Conservation (phyloP, 108 stramenopile genomes). For the Craspedostauros australis region DNA sequence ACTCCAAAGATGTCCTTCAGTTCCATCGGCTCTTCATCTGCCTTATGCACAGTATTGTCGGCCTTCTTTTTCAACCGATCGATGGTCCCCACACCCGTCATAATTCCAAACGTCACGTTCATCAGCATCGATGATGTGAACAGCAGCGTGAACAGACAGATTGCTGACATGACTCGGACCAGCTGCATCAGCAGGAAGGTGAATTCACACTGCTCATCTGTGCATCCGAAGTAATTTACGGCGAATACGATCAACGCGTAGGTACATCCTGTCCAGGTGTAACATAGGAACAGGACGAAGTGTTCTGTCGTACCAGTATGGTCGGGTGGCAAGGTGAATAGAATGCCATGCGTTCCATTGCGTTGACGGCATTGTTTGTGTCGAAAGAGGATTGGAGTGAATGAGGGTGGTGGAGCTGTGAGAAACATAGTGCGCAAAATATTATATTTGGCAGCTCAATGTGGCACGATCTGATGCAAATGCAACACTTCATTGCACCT, state of each 20-base stretch:
- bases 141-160: conserved; percentile 73
- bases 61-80: conserved; percentile 90
- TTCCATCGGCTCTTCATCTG: conserved; percentile 75
- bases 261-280: conserved; percentile 82
- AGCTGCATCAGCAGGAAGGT: conserved; percentile 65
- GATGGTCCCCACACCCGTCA: conserved; percentile 91
- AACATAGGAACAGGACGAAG: conserved; percentile 92
- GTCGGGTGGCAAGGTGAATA: too few relatives aligned
- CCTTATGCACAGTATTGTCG: conserved; percentile 55
- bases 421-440: too few relatives aligned
- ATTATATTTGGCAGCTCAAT: too few relatives aligned
- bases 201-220: conserved; percentile 71
- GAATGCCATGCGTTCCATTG: too few relatives aligned
- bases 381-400: too few relatives aligned
- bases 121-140: conserved; percentile 85
- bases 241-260: conserved; percentile 79
- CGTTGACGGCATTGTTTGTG: too few relatives aligned
- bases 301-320: conserved; percentile 89
- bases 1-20: conserved; percentile 80
- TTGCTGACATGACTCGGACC: conserved; percentile 76
- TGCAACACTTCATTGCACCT: too few relatives aligned
- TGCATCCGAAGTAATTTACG: conserved; percentile 86
- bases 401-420: too few relatives aligned
- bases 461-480: too few relatives aligned
- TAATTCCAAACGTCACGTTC: conserved; percentile 84